These are phyloP conservation scores for Erodium maritimum DNA, from an alignment of 345 rosid species.

Conservation along the genomic window DNA sequence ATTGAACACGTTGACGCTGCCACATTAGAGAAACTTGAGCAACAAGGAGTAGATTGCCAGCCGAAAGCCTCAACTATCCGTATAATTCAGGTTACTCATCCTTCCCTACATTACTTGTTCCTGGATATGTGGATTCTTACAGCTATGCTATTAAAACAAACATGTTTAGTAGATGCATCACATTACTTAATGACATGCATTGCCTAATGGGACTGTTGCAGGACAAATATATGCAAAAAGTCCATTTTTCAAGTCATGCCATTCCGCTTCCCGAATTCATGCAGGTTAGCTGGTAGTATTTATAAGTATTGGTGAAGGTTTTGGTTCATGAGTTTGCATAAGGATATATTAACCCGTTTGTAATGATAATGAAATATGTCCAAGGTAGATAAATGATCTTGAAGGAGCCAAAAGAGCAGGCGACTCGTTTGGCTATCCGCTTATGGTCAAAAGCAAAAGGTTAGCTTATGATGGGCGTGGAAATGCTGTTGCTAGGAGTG, in stretches of 20 bases:
- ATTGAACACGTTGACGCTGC: constrained; percentile 91
- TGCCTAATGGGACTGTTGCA: constrained; percentile 15
- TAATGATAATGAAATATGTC: constrained; percentile 8
- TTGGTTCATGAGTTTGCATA: neutral
- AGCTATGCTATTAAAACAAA: too few species aligned
- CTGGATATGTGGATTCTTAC: too few species aligned
- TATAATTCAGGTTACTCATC: constrained; percentile 58
- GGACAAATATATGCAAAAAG: constrained; percentile 91
- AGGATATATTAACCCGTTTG: neutral
- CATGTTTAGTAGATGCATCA: too few species aligned
- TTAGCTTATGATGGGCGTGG: constrained; percentile 99
- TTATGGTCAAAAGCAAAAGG: constrained; percentile 83
- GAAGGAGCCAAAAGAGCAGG: constrained; percentile 72
- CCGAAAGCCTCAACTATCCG: constrained; percentile 93
- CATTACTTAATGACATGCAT: too few species aligned
- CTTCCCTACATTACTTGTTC: neutral
- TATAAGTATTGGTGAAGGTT: too few species aligned
- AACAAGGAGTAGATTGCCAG: constrained; percentile 85
- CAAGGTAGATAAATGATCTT: constrained; percentile 53
- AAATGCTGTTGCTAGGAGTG: constrained; percentile 84
- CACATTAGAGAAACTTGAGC: constrained; percentile 81
- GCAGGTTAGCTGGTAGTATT: constrained; percentile 50
- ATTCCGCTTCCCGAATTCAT: constrained; percentile 87
- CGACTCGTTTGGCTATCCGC: constrained; percentile 66
- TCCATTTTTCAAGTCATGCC: constrained; percentile 70